phyloP scores from a whole-genome alignment of 805 yeast genomes.

The Yueomyces sp. region DNA sequence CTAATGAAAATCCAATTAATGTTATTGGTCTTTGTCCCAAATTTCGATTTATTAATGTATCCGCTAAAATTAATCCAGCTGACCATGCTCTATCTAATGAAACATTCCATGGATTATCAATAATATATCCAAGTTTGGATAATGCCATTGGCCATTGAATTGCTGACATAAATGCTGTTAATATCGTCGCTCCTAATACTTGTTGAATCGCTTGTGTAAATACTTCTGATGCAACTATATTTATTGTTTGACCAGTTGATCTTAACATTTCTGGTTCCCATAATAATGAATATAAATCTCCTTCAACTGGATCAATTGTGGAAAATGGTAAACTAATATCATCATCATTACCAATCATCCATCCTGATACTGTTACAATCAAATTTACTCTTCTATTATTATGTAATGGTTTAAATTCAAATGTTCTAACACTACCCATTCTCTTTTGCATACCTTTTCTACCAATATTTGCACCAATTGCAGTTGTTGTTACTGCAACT shows the following conservation, averaged over 20 bases:
- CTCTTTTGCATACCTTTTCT: slow-evolving; percentile 71
- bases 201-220: slow-evolving; percentile 90
- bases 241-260: slow-evolving; percentile 92
- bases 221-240: slow-evolving; percentile 86
- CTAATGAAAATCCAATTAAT: slow-evolving; percentile 83
- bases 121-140: slow-evolving; percentile 73
- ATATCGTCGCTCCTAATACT: slow-evolving; percentile 78
- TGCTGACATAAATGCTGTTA: slow-evolving; percentile 85
- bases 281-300: slow-evolving; percentile 77
- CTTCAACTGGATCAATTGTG: slow-evolving; percentile 95
- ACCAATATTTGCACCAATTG: slow-evolving; percentile 86
- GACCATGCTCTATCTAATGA: slow-evolving; percentile 95
- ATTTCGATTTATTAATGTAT: slow-evolving; percentile 74
- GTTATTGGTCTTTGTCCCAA: slow-evolving; percentile 89
- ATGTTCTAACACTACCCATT: slow-evolving; percentile 84
- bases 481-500: slow-evolving; percentile 83
- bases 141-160: slow-evolving; percentile 86
- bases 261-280: slow-evolving; percentile 99
- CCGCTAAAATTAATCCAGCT: slow-evolving; percentile 85
- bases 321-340: slow-evolving; percentile 94
- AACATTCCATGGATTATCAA: slow-evolving; percentile 97
- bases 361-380: slow-evolving; percentile 84
- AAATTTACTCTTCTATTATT: slow-evolving; percentile 80
- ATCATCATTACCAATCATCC: slow-evolving; percentile 94
- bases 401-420: slow-evolving; percentile 86